phyloP scores from a whole-genome alignment of 2,329 filamentous ascomycete genomes.

The Xylaria sp. region DNA sequence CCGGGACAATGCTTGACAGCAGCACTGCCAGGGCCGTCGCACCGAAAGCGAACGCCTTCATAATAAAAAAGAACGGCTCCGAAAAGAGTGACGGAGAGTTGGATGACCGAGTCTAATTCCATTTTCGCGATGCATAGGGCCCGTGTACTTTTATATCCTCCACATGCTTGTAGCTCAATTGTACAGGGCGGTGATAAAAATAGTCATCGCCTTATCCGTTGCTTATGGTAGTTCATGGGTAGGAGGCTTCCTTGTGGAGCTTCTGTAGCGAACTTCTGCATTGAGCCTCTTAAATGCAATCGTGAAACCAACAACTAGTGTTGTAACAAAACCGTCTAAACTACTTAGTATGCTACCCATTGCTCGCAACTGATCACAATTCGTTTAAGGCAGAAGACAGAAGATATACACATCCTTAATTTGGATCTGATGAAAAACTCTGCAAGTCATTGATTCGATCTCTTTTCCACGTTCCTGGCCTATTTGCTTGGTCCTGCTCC shows the following conservation, averaged over 20 bases:
- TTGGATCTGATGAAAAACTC: not conserved
- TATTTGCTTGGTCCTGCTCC: too few species aligned
- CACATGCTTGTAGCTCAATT: constrained; percentile 1
- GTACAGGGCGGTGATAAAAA: constrained; percentile 1
- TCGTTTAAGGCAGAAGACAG: not conserved
- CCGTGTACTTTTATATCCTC: not conserved
- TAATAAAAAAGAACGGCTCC: constrained; percentile 24
- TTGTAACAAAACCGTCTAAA: not conserved
- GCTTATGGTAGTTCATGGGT: not conserved
- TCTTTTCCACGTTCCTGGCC: too few species aligned
- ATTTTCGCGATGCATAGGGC: not conserved
- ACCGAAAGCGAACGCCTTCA: constrained; percentile 23
- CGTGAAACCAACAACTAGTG: not conserved
- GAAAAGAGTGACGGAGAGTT: constrained; percentile 32
- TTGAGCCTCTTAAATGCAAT: not conserved
- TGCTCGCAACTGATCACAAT: not conserved
- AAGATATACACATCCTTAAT: not conserved
- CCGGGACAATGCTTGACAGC: constrained; percentile 13
- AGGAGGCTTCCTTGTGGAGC: constrained; percentile 9
- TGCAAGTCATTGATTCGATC: not conserved
- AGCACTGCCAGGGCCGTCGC: constrained; percentile 17
- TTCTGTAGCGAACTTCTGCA: not conserved
- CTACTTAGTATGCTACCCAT: not conserved
- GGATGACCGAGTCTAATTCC: constrained; percentile 18
- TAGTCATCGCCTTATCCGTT: constrained; percentile 7